A percentile compares a stretch with the other conserved stretches of the same genome.
Conservation (phyloP, 306 rosid species). For the Erythrophleum fordii region DNA sequence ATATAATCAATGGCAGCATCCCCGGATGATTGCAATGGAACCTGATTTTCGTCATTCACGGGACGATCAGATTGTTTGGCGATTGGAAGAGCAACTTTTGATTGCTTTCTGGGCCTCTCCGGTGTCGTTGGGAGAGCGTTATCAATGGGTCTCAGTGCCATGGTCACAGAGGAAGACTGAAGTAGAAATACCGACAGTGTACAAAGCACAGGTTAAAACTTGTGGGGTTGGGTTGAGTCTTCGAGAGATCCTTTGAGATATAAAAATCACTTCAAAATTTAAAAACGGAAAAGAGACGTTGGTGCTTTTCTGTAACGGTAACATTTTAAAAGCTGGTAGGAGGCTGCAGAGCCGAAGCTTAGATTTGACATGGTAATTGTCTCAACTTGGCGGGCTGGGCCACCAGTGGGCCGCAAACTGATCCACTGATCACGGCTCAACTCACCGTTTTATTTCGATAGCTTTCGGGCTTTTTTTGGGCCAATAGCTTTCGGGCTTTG, state of each 20-base stretch:
- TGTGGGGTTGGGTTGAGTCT: neutral
- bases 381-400: neutral
- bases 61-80: slow-evolving; percentile 49
- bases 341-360: neutral
- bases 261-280: neutral
- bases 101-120: slow-evolving; percentile 78
- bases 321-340: slow-evolving; percentile 23
- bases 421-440: neutral
- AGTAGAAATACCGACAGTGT: neutral
- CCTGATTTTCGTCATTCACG: slow-evolving; percentile 62
- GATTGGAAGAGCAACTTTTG: slow-evolving; percentile 54
- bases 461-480: neutral
- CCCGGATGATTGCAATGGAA: slow-evolving; percentile 48
- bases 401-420: neutral
- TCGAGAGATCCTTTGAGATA: neutral
- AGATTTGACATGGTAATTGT: neutral
- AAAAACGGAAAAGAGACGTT: slow-evolving; percentile 45
- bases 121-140: slow-evolving; percentile 76
- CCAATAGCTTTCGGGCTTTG: too few species aligned
- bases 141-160: slow-evolving; percentile 89
- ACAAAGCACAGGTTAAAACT: neutral
- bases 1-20: slow-evolving; percentile 75
- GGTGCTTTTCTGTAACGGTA: slow-evolving; percentile 27
- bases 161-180: slow-evolving; percentile 33
- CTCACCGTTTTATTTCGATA: neutral